phyloP scores from a whole-genome alignment of 2,329 filamentous ascomycete genomes.

The Scedosporium boydii region DNA sequence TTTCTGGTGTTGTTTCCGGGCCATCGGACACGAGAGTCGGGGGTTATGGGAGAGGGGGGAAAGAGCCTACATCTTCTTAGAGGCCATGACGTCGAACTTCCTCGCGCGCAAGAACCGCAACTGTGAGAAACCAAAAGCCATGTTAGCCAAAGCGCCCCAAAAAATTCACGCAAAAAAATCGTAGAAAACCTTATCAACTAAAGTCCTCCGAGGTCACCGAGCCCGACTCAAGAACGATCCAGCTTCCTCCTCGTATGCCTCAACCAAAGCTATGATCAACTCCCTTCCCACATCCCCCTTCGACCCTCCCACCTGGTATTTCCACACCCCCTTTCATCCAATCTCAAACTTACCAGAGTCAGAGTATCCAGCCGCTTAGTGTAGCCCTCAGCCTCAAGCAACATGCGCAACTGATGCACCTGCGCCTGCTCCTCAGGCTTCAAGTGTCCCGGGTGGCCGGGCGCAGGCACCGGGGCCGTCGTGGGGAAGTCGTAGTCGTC shows the following conservation, averaged over 20 bases:
- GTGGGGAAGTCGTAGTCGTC: slow-evolving; percentile 93
- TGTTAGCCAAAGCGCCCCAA: background rate
- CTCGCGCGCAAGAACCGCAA: slow-evolving; percentile 86
- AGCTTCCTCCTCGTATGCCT: too few relatives aligned
- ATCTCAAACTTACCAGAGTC: slow-evolving; percentile 59
- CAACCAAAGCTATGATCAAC: background rate
- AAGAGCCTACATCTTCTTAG: slow-evolving; percentile 74
- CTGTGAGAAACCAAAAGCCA: slow-evolving; percentile 27
- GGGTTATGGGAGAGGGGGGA: background rate
- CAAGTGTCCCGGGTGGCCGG: slow-evolving; percentile 82
- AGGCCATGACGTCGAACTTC: slow-evolving; percentile 79
- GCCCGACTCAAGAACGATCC: too few relatives aligned
- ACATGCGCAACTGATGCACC: slow-evolving; percentile 72
- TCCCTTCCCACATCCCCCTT: background rate
- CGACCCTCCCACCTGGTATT: background rate
- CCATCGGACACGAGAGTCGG: background rate
- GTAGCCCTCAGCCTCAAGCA: slow-evolving; percentile 76
- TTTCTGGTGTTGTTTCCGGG: background rate
- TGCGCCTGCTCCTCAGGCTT: slow-evolving; percentile 81
- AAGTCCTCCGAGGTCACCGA: too few relatives aligned
- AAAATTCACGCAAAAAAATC: too few relatives aligned
- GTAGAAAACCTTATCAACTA: too few relatives aligned
- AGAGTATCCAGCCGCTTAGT: slow-evolving; percentile 83
- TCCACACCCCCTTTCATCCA: background rate
- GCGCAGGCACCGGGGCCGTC: slow-evolving; percentile 56